Evolutionary conservation across 2,329 filamentous ascomycete species (phyloP), one percentile per base, ranked within the genome.

Genomic region (Coniochaeta prunicola): DNA sequence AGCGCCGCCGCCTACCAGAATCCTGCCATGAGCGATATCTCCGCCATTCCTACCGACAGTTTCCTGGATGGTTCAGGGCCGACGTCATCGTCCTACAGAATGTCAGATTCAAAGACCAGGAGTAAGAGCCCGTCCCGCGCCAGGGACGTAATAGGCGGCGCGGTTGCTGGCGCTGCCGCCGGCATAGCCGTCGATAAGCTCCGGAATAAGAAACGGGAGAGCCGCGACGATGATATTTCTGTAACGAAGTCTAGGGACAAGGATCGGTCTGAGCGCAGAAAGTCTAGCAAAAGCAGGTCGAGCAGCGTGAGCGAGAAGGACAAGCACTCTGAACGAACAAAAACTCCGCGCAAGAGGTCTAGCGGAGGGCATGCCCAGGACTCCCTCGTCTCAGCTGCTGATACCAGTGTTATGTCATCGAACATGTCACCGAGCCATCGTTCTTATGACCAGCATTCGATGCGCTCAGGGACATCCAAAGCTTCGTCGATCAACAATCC

Each of bases 401-500:
- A 85, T 58, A 82, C 82, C 36, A 83, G 79, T 67, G 68, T 80
- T 45, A 66, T 84, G 58, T 84, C 81, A 12, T 83, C 81, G 48
- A 77, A 78, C 63, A 60, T 82, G 19, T 75, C 80, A 7, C 74
- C 78, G 34, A 83, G 78, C 68, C 81, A 85, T 64, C 79, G 80
- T 53, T 84, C 82, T 0, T 71, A 78, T 59, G 81, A 84, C 63
- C 77, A 80, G 61, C 77, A 82, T 68, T 82, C 81, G 34, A 71
- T 77, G 60, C 77, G 76, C 58, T 81, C 79, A 0, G 75, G 73
- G 8, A 73, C 73, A 26, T 84, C 82, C 30, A 77, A 76, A 24
- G 73, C 76, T 26, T 90, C 91, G 3, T 93, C 90, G 0, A 90
- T 96, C 70, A 96, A 96, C 74, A 96, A 97, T 67, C 92, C 92